Evolutionary conservation across 768 basidiomycete species (phyloP).

Genomic region (Leccinum incarnatum): DNA sequence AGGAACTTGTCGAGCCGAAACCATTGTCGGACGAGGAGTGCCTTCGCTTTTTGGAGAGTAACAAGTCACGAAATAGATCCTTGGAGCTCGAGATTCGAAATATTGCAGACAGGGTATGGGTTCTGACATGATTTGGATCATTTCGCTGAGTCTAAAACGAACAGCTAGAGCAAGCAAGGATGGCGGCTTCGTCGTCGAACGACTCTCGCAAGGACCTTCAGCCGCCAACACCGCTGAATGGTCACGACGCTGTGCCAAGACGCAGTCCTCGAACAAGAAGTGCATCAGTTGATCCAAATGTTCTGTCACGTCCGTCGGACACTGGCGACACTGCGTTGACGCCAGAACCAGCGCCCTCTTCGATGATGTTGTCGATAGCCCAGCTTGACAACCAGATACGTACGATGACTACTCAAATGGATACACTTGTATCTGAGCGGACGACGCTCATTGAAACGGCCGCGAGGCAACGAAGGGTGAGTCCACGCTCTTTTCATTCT

Average conservation of each 20-base stretch:
- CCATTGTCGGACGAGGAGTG: slow-evolving; percentile 38
- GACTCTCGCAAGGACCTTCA: not conserved
- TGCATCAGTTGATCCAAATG: slow-evolving; percentile 20
- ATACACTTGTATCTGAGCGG: slow-evolving; percentile 39
- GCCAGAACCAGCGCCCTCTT: slow-evolving; percentile 2
- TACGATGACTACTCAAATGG: slow-evolving; percentile 33
- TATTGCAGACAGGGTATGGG: slow-evolving; percentile 36
- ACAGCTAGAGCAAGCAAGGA: slow-evolving; percentile 25
- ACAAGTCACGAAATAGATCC: slow-evolving; percentile 39
- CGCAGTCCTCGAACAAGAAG: slow-evolving; percentile 19
- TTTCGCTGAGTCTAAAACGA: not conserved
- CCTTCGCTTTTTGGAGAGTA: slow-evolving; percentile 38
- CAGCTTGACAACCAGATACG: slow-evolving; percentile 39
- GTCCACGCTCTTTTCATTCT: not conserved
- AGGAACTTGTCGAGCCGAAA: slow-evolving; percentile 14
- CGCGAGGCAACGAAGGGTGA: slow-evolving; percentile 24
- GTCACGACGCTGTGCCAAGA: not conserved
- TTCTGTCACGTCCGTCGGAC: slow-evolving; percentile 5
- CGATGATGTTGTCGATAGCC: slow-evolving; percentile 18
- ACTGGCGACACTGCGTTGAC: not conserved
- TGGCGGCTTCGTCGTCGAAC: slow-evolving; percentile 1
- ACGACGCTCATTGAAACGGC: slow-evolving; percentile 25
- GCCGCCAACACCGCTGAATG: not conserved
- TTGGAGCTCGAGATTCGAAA: slow-evolving; percentile 45
- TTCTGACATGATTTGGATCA: not conserved